Conservation (phyloP, 352 stramenopile genomes). For the Phytopythium ostracodes region DNA sequence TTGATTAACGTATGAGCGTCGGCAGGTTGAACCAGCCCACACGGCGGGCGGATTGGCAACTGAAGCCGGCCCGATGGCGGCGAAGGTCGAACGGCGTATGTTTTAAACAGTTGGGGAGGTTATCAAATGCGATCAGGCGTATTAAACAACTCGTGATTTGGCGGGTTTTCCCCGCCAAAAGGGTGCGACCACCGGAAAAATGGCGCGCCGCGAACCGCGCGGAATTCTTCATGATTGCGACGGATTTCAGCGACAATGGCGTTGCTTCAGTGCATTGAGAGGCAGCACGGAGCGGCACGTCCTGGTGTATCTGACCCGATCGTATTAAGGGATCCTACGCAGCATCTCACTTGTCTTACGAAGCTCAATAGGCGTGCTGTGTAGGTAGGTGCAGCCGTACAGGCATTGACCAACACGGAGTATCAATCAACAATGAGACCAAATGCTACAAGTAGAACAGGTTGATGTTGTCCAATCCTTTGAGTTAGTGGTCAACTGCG, state of each 20-base stretch:
- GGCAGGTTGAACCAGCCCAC: conserved; percentile 4
- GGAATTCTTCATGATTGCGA: too few relatives aligned
- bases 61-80: background rate
- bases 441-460: too few relatives aligned
- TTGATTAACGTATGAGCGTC: background rate
- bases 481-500: background rate
- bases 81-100: background rate
- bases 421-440: too few relatives aligned
- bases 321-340: too few relatives aligned
- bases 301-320: too few relatives aligned
- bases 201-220: background rate
- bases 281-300: too few relatives aligned
- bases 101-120: background rate
- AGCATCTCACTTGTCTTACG: too few relatives aligned
- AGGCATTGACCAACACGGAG: too few relatives aligned
- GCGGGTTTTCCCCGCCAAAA: background rate
- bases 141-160: background rate
- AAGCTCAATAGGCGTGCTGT: too few relatives aligned
- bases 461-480: too few relatives aligned
- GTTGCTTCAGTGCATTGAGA: too few relatives aligned
- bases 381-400: too few relatives aligned
- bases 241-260: background rate
- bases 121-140: background rate
- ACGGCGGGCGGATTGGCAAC: background rate
- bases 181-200: background rate